Evolutionary conservation across 768 basidiomycete genomes (phyloP).

Genomic region (Crucibulum laeve): DNA sequence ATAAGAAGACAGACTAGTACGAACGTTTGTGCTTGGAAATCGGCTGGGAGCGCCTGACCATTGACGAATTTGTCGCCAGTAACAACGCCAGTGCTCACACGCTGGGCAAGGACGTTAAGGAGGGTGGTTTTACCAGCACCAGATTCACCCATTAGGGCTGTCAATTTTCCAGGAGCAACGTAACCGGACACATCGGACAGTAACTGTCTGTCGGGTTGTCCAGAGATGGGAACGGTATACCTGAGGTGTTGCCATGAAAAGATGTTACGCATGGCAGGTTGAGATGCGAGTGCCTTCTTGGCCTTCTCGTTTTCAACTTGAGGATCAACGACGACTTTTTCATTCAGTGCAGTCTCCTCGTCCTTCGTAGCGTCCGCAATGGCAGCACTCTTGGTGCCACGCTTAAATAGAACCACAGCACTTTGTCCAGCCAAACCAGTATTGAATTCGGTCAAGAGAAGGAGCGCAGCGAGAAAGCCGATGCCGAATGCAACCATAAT

Average conservation of each 20-base stretch:
- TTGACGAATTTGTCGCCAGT: constrained; percentile 53
- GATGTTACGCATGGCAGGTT: constrained; percentile 42
- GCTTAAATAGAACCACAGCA: constrained; percentile 60
- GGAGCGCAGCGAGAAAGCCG: constrained; percentile 49
- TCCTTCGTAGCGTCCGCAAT: not conserved
- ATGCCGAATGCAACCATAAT: constrained; percentile 63
- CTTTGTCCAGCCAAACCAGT: constrained; percentile 30
- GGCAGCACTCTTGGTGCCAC: constrained; percentile 30
- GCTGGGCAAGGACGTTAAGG: constrained; percentile 53
- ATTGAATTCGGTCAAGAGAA: constrained; percentile 54
- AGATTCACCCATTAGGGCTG: constrained; percentile 69
- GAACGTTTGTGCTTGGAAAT: constrained; percentile 62
- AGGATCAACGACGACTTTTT: constrained; percentile 2
- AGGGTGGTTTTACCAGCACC: constrained; percentile 55
- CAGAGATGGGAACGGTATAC: constrained; percentile 62
- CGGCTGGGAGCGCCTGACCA: constrained; percentile 43
- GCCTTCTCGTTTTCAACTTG: constrained; percentile 9
- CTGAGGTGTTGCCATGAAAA: constrained; percentile 80
- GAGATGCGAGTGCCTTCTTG: constrained; percentile 27
- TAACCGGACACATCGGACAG: constrained; percentile 75
- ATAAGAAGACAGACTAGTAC: constrained; percentile 4
- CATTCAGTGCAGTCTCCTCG: constrained; percentile 2
- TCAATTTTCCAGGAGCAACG: constrained; percentile 78
- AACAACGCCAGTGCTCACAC: constrained; percentile 42
- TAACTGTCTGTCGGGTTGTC: constrained; percentile 40